Percentiles rank a stretch among this genome's conserved stretches.
These are phyloP conservation scores for Russula olivacea DNA, from an alignment of 768 basidiomycete genomes.

Conservation along the genomic window DNA sequence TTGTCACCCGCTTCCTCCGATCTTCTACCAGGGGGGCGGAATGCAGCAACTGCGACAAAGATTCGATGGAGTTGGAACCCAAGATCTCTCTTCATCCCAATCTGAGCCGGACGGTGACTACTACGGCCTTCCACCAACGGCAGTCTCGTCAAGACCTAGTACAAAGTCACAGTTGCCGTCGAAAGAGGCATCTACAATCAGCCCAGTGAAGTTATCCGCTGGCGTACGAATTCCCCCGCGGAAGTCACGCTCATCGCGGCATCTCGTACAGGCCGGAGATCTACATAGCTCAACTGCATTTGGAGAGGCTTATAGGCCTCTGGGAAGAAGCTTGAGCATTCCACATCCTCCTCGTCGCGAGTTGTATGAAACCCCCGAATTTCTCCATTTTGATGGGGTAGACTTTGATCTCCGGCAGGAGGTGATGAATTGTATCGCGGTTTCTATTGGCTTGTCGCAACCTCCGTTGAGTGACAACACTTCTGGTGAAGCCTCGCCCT, in stretches of 20 bases:
- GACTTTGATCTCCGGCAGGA: constrained; percentile 95
- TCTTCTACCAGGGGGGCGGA: constrained; percentile 91
- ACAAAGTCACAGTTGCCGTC: constrained; percentile 19
- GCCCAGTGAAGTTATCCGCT: constrained; percentile 21
- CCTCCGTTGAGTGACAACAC: constrained; percentile 68
- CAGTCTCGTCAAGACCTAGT: constrained; percentile 26
- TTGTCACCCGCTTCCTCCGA: constrained; percentile 85
- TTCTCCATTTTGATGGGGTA: constrained; percentile 40
- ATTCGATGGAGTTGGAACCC: constrained; percentile 54
- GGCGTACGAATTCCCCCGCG: constrained; percentile 22
- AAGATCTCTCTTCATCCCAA: constrained; percentile 31
- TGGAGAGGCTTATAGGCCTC: constrained; percentile 38
- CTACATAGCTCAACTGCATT: constrained; percentile 53
- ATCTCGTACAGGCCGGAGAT: constrained; percentile 71
- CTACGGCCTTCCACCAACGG: constrained; percentile 35
- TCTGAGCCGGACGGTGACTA: constrained; percentile 54
- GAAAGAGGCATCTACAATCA: constrained; percentile 29
- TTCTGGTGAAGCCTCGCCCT: constrained; percentile 62
- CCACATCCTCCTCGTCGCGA: constrained; percentile 21
- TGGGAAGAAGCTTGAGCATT: constrained; percentile 22
- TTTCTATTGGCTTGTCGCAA: constrained; percentile 91
- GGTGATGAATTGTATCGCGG: constrained; percentile 96
- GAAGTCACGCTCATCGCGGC: constrained; percentile 40
- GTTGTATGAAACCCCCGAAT: constrained; percentile 15
- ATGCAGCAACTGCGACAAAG: constrained; percentile 83